These are phyloP conservation scores for Trichosporon sp. DNA, from an alignment of 1,284 basidiomycete genomes.

Conservation along the genomic window DNA sequence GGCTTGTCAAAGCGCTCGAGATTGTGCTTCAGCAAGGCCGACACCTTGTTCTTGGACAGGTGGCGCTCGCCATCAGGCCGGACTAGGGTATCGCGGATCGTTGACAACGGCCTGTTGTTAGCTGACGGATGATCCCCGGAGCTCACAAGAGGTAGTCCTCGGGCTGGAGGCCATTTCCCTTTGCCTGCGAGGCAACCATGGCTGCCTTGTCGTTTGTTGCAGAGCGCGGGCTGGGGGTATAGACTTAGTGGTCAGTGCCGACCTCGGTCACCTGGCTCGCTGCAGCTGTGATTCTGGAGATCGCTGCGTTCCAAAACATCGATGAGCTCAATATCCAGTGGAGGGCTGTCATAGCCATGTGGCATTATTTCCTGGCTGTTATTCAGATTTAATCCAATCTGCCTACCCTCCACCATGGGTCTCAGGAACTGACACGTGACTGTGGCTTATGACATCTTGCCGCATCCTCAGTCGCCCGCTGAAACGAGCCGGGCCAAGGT, in stretches of 20 bases:
- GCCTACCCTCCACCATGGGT: not conserved
- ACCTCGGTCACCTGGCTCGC: not conserved
- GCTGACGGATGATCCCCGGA: not conserved
- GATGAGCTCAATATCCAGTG: not conserved
- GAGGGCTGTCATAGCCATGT: not conserved
- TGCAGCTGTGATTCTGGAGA: not conserved
- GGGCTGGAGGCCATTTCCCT: not conserved
- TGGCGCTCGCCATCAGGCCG: slow-evolving; percentile 20
- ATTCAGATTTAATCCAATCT: not conserved
- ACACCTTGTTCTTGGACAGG: slow-evolving; percentile 26
- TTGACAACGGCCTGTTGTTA: slow-evolving; percentile 32
- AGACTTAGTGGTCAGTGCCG: not conserved
- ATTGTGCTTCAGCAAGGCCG: slow-evolving; percentile 25
- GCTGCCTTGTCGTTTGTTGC: not conserved
- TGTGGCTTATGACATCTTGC: not conserved
- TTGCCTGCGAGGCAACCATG: slow-evolving; percentile 6
- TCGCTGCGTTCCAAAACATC: not conserved
- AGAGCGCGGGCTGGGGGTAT: not conserved
- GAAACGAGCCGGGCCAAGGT: not conserved
- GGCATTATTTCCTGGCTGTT: not conserved
- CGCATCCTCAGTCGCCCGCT: not conserved
- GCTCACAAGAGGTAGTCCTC: slow-evolving; percentile 16
- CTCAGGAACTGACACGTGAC: not conserved
- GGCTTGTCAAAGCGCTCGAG: slow-evolving; percentile 25
- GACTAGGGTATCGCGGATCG: slow-evolving; percentile 34